Evolutionary conservation across 805 yeast genomes (phyloP).

Genomic region (Sugiyamaella boreocaroliniensis): DNA sequence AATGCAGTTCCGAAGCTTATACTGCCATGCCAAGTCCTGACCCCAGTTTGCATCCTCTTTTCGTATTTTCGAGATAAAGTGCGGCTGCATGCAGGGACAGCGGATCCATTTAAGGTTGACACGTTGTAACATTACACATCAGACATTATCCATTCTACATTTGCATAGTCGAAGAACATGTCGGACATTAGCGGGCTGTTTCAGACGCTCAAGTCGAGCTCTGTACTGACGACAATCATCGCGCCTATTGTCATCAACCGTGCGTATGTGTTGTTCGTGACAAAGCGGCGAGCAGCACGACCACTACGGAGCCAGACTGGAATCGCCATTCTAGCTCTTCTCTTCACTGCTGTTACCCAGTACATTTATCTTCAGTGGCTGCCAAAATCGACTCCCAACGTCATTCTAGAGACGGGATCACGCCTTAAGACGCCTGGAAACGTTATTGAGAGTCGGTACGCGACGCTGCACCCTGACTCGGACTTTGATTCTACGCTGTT

Average conservation of each 20-base stretch:
- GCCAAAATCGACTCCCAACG: slow-evolving; percentile 8
- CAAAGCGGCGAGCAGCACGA: neutral
- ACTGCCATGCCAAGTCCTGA: too few relatives aligned
- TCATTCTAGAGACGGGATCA: slow-evolving; percentile 13
- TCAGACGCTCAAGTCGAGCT: neutral
- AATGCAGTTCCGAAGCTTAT: too few relatives aligned
- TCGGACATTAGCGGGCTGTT: neutral
- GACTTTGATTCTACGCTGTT: slow-evolving; percentile 12
- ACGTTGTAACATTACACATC: neutral
- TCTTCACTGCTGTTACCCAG: slow-evolving; percentile 4
- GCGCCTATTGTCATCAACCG: neutral
- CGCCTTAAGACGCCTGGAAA: slow-evolving; percentile 17
- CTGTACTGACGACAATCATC: neutral
- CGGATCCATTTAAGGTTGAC: neutral
- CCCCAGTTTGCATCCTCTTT: neutral
- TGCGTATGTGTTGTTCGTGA: neutral
- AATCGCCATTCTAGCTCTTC: neutral
- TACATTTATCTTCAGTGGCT: neutral
- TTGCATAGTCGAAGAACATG: neutral
- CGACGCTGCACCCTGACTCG: neutral
- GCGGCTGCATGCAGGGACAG: neutral
- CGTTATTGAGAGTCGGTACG: slow-evolving; percentile 13
- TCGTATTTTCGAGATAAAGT: neutral
- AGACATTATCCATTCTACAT: neutral
- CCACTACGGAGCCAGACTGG: neutral